These are phyloP conservation scores for Aspergillus funiculosus DNA, from an alignment of 495 filamentous ascomycete genomes.

Conservation along the genomic window DNA sequence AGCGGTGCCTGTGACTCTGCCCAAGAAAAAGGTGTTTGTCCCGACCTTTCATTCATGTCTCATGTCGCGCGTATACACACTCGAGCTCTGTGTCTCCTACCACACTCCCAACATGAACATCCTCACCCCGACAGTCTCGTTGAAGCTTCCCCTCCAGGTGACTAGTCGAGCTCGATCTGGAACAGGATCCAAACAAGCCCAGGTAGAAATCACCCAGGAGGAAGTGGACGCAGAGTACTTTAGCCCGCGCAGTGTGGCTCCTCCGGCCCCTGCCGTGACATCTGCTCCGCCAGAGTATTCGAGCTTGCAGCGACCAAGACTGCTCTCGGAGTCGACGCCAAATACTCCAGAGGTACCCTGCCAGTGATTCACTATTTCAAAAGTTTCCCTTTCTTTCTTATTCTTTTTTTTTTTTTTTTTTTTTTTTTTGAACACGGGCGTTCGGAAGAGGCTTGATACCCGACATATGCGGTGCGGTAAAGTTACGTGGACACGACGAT, in stretches of 20 bases:
- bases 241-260: slow-evolving; percentile 31
- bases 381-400: too few relatives aligned
- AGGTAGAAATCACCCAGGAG: slow-evolving; percentile 29
- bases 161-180: slow-evolving; percentile 26
- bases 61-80: slow-evolving; percentile 67
- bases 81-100: slow-evolving; percentile 62
- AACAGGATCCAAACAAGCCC: slow-evolving; percentile 6
- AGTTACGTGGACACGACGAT: too few relatives aligned
- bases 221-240: slow-evolving; percentile 38
- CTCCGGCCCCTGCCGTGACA: background rate
- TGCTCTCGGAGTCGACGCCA: background rate
- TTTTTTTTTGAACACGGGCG: too few relatives aligned
- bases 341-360: too few relatives aligned
- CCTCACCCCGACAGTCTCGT: slow-evolving; percentile 49
- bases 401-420: too few relatives aligned
- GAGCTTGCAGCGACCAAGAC: background rate
- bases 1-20: slow-evolving; percentile 68
- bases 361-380: too few relatives aligned
- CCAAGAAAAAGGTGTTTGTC: slow-evolving; percentile 63
- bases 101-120: slow-evolving; percentile 52
- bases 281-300: slow-evolving; percentile 17
- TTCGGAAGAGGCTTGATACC: too few relatives aligned
- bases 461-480: too few relatives aligned
- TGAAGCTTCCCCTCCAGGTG: slow-evolving; percentile 77
- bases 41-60: slow-evolving; percentile 90